Conservation (phyloP, 2,329 filamentous ascomycete genomes). For the Trichoderma hamatum region DNA sequence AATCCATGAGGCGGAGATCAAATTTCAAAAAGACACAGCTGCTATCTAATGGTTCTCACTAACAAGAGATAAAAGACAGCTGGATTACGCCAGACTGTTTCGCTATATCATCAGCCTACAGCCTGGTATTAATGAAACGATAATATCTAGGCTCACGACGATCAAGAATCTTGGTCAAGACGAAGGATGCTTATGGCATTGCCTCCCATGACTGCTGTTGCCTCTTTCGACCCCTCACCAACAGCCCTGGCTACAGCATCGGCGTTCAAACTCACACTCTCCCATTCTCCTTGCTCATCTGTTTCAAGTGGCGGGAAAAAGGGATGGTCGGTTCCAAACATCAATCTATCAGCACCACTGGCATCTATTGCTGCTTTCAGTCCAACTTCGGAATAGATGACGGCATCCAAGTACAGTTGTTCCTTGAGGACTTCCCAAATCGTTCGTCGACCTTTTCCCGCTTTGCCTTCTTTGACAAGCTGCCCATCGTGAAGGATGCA, state of each 20-base stretch:
- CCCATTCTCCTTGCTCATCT: constrained; percentile 67
- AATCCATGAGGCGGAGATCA: constrained; percentile 45
- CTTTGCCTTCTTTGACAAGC: constrained; percentile 65
- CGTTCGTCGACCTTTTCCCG: constrained; percentile 51
- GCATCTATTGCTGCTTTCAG: constrained; percentile 71
- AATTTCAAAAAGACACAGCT: constrained; percentile 39
- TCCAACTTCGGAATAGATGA: constrained; percentile 77
- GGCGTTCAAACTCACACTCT: constrained; percentile 62
- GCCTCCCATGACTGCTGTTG: constrained; percentile 59
- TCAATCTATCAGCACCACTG: constrained; percentile 67
- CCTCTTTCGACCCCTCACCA: constrained; percentile 48
- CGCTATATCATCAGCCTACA: background rate
- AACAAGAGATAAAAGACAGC: background rate
- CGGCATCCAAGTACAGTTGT: constrained; percentile 87
- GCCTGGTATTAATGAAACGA: background rate
- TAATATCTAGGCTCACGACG: background rate
- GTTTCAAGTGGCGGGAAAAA: constrained; percentile 77
- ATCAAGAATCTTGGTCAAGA: constrained; percentile 35
- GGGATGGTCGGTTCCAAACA: constrained; percentile 83
- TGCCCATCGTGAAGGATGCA: constrained; percentile 83
- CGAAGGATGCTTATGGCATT: constrained; percentile 60
- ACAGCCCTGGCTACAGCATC: constrained; percentile 58
- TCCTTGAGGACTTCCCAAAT: constrained; percentile 62
- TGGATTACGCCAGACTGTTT: background rate
- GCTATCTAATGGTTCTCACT: constrained; percentile 26